Base-by-base conservation (phyloP, 306 rosid species). In the Castanea sativa region DNA sequence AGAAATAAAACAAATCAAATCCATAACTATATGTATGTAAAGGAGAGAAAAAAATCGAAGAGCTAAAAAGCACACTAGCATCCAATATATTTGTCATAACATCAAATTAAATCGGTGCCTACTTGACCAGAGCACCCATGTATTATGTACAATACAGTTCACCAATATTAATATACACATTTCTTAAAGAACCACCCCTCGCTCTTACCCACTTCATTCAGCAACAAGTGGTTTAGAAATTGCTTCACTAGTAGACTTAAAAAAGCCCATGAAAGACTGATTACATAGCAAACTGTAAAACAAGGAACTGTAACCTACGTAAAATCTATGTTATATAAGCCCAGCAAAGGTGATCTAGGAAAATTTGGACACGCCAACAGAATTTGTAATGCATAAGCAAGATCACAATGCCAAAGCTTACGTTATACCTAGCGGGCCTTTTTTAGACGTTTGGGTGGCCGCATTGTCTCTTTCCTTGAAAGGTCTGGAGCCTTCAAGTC, bases 401-500 rank as follows among this genome's bases (percentile, higher is more conserved):
- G 6, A 59, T 68, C 32, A 71, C 18, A 33, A 78, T 21, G 71
- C 76, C 43, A 38, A 43, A 59, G 12, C 70, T 56, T 76, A 12
- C 71, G 4, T 43, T 16, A 29, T 58, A 51, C 51, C 91, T 93
- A 92, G 65, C 87, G 90, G 77, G 83, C 19, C 79, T 93, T 92
- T 80, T 85, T 92, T 35, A 57, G 51, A 69, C 94, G 96, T 84
- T 94, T 94, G 63, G 90, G 84, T 72, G 92, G 88, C 52, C 96
- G 86, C 41, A 78, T 75, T 61, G 87, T 73, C 78, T 94, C 97
- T 85, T 88, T 94, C 89, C 89, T 89, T 35, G 92, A 53, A 75
- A 90, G 92, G 73, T 92, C 94, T 1, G 83, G 90, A 78, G 84
- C 38, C 85, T 84, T 90, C 81, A 92, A 41, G 78, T 92, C 98